Base-by-base conservation (phyloP, 2,329 filamentous ascomycete genomes). In the Trichoderma asperellum region DNA sequence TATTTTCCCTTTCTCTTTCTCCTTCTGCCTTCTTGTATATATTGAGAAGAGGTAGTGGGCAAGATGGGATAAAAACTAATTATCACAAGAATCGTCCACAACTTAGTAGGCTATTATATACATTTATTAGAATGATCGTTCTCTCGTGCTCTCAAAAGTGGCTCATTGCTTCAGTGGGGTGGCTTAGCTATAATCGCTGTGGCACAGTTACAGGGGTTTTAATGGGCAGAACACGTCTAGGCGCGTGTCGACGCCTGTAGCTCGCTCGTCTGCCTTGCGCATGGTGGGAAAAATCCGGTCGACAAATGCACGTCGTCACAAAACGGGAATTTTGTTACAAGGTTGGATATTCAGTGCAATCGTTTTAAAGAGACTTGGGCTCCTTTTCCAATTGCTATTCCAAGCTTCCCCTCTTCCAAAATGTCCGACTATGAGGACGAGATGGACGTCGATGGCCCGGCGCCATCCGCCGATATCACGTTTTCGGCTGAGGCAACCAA, bases 401-500 rank as follows among this genome's bases (percentile, higher is more conserved):
- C 32, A 6, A n/a, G 32, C 52, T 58, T 56, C 37, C 4, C 43
- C 57, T 5, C 61, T 21, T 37, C 68, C 75, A 78, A 70, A 55
- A 89, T 89, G 87, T 89, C 87, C 0, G 87, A 89, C 74, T 85
- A 82, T 70, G 87, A 85, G 71, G 86, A 89, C 73, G 86, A 87
- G 68, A 89, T 89, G 87, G 87, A 89, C 73, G 80, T 89, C 47
- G 87, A 89, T 74, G 83, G 78, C 72, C 83, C 84, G 29, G 77
- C 79, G 34, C 74, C 79, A 47, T 81, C 82, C 71, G 83, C 82
- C 70, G 84, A 86, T 74, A 79, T 88, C 69, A 80, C 79, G 68
- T 97, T 97, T 81, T 92, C 89, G 68, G 91, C 92, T 32, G 89
- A 92, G 72, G 88, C 89, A 74, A 88, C 86, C 72, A 97, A 97